Evolutionary conservation across 1,284 basidiomycete genomes (phyloP).

Genomic region (Ganoderma lucidum): DNA sequence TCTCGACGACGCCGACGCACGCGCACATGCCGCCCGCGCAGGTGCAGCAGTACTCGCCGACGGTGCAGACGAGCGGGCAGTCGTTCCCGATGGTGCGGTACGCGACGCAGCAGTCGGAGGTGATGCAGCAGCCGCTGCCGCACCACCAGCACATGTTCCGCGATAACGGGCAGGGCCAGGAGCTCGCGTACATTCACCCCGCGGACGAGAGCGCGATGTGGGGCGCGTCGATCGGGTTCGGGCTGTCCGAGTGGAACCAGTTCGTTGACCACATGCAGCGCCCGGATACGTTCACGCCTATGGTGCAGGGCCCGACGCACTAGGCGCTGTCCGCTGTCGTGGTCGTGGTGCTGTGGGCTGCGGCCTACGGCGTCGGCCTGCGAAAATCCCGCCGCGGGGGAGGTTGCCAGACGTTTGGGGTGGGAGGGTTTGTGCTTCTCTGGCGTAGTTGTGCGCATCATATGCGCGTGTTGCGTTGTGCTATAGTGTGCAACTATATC

Average conservation of each 20-base stretch:
- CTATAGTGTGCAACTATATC: background rate
- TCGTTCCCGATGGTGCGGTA: slow-evolving; percentile 30
- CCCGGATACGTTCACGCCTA: slow-evolving; percentile 36
- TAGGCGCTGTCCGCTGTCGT: background rate
- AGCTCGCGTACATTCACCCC: slow-evolving; percentile 38
- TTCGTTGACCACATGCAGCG: slow-evolving; percentile 57
- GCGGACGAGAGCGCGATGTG: slow-evolving; percentile 49
- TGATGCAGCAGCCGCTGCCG: slow-evolving; percentile 28
- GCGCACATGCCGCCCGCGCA: slow-evolving; percentile 15
- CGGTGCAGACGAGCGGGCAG: slow-evolving; percentile 18
- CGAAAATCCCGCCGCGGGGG: background rate
- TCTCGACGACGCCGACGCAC: slow-evolving; percentile 22
- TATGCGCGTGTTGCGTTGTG: background rate
- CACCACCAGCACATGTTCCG: slow-evolving; percentile 29
- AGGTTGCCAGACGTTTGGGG: background rate
- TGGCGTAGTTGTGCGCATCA: background rate
- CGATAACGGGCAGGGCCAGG: slow-evolving; percentile 22
- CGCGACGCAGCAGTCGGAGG: slow-evolving; percentile 21
- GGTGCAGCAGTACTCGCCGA: slow-evolving; percentile 28
- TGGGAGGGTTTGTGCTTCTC: background rate
- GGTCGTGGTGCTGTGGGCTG: background rate
- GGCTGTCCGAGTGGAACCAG: slow-evolving; percentile 50
- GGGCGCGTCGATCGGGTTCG: slow-evolving; percentile 50
- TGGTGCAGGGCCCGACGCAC: slow-evolving; percentile 28
- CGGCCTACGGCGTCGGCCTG: background rate